Conservation (phyloP, 768 basidiomycete species). For the Agrocybe pediades region DNA sequence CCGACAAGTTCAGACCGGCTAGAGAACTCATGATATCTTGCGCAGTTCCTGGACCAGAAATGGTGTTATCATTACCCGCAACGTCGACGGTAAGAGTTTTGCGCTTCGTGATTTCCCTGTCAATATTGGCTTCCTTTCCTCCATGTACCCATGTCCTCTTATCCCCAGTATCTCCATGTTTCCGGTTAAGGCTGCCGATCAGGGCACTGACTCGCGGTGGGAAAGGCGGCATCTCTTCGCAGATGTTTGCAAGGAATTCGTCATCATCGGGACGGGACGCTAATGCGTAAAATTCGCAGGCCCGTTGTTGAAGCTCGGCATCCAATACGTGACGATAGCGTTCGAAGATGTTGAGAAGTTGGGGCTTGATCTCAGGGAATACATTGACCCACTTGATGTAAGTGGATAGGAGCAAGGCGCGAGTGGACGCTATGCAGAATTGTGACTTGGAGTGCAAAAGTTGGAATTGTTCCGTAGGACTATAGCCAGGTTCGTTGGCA, state of each 20-base stretch:
- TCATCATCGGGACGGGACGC: conserved; percentile 87
- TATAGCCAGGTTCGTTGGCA: conserved; percentile 92
- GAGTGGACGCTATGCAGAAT: conserved; percentile 89
- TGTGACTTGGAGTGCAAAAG: conserved; percentile 93
- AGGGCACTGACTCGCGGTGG: conserved; percentile 93
- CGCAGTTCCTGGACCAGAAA: conserved; percentile 20
- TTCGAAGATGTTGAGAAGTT: conserved; percentile 93
- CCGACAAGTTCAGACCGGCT: conserved; percentile 69
- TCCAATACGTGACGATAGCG: conserved; percentile 98
- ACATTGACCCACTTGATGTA: conserved; percentile 99
- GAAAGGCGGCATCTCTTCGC: conserved; percentile 99
- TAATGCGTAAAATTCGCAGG: conserved; percentile 95
- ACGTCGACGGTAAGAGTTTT: conserved; percentile 42
- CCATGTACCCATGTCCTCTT: conserved; percentile 96
- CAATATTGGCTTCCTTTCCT: conserved; percentile 89
- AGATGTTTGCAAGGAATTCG: conserved; percentile 89
- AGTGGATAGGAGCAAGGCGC: conserved; percentile 90
- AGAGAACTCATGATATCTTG: conserved; percentile 71
- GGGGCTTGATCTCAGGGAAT: conserved; percentile 96
- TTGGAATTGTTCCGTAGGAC: conserved; percentile 93
- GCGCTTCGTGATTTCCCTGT: conserved; percentile 63
- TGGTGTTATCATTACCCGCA: conserved; percentile 39
- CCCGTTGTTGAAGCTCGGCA: conserved; percentile 95
- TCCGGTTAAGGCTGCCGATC: conserved; percentile 83
- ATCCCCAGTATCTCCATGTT: conserved; percentile 91